Evolutionary conservation across 208 protist species (phyloP), one percentile per base, ranked within the genome.

Genomic region (Acanthamoeba polyphaga): DNA sequence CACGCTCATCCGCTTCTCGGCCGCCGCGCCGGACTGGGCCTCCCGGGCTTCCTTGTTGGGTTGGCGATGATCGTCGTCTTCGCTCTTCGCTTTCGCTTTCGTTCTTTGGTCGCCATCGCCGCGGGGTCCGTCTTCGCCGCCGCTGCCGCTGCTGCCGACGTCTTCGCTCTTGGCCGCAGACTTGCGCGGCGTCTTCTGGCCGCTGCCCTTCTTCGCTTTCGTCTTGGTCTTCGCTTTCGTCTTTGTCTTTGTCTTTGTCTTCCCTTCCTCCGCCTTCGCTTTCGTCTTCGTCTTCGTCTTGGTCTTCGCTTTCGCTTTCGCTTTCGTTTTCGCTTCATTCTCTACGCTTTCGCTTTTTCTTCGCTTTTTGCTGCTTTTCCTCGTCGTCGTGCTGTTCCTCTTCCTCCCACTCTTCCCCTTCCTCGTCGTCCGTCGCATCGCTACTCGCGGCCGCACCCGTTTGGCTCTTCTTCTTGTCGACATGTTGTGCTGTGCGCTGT

Each of bases 281-380:
- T 89, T 64, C 49, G 27, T 66, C 53, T 66, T 89, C 74, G 10
- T 9, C 72, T 80, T 84, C n/a, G n/a, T n/a, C n/a, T n/a, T n/a
- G n/a, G 38, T 1, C 32, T 88, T 88, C 80, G 24, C 24, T 84
- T 32, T 66, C 82, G 13, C 27, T 66, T 22, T 89, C 55, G 46
- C 10, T 89, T 66, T 89, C 19, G 4, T 15, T 8, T 3, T 3
- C 38, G 0, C 49, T 15, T 10, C 74, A 29, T 84, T 84, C 74
- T 84, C n/a, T 53, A 29, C 68, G 29, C 32, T 22, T 32, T 89
- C 53, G 46, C 15, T 89, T 64, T 89, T 89, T 89, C 80, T 89
- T 64, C 38, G 24, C 32, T 22, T 10, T 32, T 43, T 34, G 43
- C 38, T 88, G 62, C 15, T 8, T 9, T 10, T 60, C 27, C 43